Evolutionary conservation across 306 rosid species (phyloP).

Genomic region (Hippophae tibetana): DNA sequence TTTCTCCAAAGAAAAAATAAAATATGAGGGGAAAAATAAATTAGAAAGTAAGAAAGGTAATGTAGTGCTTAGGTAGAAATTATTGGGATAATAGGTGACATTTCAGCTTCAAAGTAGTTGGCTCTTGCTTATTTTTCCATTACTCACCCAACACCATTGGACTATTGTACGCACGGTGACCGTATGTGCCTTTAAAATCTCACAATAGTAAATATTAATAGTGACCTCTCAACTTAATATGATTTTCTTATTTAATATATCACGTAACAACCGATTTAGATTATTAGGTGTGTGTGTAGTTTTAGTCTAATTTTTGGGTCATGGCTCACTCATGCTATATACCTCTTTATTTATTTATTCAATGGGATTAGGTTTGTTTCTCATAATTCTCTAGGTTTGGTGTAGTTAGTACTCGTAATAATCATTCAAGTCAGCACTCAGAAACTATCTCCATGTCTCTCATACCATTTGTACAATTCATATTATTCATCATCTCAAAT

Average conservation of each 20-base stretch:
- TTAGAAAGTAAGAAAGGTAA: not conserved
- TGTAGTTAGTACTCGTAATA: not conserved
- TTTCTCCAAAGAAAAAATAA: constrained; percentile 5
- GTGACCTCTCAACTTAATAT: constrained; percentile 9
- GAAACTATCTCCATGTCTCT: no score
- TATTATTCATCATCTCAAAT: no score
- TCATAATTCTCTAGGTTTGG: not conserved
- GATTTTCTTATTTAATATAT: not conserved
- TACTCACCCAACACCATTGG: constrained; percentile 21
- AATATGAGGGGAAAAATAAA: not conserved
- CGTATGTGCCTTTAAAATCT: not conserved
- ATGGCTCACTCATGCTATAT: not conserved
- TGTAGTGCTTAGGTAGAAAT: constrained; percentile 25
- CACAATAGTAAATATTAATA: not conserved
- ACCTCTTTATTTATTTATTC: not conserved
- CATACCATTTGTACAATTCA: no score
- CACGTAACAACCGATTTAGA: not conserved
- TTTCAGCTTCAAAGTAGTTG: constrained; percentile 37
- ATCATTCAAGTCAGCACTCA: not conserved
- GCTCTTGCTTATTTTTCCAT: constrained; percentile 22
- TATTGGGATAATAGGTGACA: constrained; percentile 32
- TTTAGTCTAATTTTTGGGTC: not conserved
- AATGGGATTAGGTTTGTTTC: not conserved
- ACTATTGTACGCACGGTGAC: not conserved
- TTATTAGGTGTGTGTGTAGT: not conserved